A percentile compares a stretch with the other conserved stretches of the same genome.
phyloP scores from a whole-genome alignment of 2,329 filamentous ascomycete species.

The Xylaria sp. region DNA sequence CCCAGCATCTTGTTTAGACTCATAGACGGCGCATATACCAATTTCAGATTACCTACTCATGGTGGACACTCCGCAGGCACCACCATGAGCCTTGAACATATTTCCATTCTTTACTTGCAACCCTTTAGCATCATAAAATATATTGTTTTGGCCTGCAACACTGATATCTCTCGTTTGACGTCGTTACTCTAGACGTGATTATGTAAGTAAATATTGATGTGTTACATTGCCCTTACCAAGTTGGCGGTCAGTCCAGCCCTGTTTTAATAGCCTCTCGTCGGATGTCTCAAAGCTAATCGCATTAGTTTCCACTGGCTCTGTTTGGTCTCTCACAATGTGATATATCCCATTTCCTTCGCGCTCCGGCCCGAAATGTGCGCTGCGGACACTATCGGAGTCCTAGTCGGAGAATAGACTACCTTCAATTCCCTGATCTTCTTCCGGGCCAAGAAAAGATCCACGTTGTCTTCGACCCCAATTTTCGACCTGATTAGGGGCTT shows the following conservation, averaged over 20 bases:
- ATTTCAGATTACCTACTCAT: neutral
- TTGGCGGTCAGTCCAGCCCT: neutral
- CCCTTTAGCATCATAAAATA: neutral
- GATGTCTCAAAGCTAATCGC: neutral
- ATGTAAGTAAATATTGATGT: neutral
- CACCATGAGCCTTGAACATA: conserved; percentile 11
- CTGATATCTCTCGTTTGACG: neutral
- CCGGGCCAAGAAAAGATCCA: neutral
- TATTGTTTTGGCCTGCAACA: neutral
- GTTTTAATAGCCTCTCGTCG: neutral
- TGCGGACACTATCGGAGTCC: neutral
- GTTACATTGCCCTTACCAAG: neutral
- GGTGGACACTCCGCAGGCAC: conserved; percentile 1
- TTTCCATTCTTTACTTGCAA: conserved; percentile 6
- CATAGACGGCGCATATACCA: conserved; percentile 21
- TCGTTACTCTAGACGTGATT: no score
- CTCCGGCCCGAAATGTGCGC: neutral
- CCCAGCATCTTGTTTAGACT: conserved; percentile 19
- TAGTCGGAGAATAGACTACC: neutral
- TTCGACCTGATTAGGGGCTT: neutral
- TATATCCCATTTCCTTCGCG: neutral
- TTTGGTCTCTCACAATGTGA: neutral
- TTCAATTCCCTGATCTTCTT: neutral
- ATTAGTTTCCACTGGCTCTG: neutral
- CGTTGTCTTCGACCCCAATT: neutral